Percentiles rank a stretch among this genome's conserved stretches.
Conservation (phyloP, 805 yeast genomes). For the Kazachstania taianensis region DNA sequence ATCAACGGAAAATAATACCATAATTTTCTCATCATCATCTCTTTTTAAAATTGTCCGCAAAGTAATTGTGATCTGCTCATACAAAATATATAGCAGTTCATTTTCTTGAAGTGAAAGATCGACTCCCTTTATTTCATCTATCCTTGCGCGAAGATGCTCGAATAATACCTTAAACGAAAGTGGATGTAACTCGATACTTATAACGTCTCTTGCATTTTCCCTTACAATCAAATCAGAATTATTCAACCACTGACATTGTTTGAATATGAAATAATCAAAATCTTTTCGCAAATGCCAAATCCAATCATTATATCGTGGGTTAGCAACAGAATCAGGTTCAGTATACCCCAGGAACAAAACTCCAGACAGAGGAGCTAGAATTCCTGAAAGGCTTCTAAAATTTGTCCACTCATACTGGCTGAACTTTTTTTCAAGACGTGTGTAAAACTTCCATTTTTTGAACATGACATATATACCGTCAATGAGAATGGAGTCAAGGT, state of each 20-base stretch:
- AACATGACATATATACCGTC: constrained; percentile 31
- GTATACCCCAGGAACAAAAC: constrained; percentile 33
- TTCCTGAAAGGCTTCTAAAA: constrained; percentile 62
- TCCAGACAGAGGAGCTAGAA: constrained; percentile 62
- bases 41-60: constrained; percentile 32
- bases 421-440: constrained; percentile 12
- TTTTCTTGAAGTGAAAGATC: constrained; percentile 17
- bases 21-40: constrained; percentile 25
- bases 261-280: constrained; percentile 40
- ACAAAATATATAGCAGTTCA: constrained; percentile 26
- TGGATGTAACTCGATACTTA: constrained; percentile 57
- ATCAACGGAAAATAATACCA: constrained; percentile 29
- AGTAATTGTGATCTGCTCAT: constrained; percentile 42
- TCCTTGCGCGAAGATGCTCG: constrained; percentile 33
- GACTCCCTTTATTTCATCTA: constrained; percentile 25
- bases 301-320: constrained; percentile 13
- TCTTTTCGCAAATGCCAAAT: constrained; percentile 28
- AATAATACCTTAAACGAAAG: constrained; percentile 41
- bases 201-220: constrained; percentile 62
- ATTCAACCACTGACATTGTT: constrained; percentile 40
- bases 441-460: constrained; percentile 24
- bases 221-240: constrained; percentile 45
- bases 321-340: constrained; percentile 1
- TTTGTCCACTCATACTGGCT: constrained; percentile 34
- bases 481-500: constrained; percentile 21